Evolutionary conservation across 108 stramenopile species (phyloP), one percentile per base, ranked within the genome.

Genomic region (Pseudonitzschia delicatissima): DNA sequence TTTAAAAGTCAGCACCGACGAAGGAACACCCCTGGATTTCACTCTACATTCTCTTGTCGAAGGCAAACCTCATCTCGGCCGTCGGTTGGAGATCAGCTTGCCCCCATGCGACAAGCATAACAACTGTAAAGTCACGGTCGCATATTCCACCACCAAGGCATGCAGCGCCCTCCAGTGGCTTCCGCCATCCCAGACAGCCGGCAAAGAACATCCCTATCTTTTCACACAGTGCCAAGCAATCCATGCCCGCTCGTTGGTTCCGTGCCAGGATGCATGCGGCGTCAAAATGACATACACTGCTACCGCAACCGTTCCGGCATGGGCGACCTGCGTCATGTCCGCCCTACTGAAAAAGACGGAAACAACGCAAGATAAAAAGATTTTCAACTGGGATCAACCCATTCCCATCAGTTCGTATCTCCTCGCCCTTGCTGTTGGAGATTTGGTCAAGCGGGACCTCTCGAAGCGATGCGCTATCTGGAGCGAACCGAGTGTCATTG

Each of bases 191-290:
- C 96, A 97, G 73, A 99, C 99, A 28, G 91, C 91, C 20, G 97
- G 96, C 3, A 91, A 92, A 62, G 63, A 78, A 53, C 72, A 82
- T 45, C 99, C 99, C 1, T 99, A 98, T 70, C 79, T 99, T 8
- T 98, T 97, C 70, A 98, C 97, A 8, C 99, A 99, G 70, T 94
- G 91, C 58, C 94, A 95, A 71, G 98, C 98, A 7, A 99, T 99
- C 69, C 97, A 99, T 67, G 95, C 96, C 32, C 82, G 99, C 8
- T 79, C 91, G 21, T 67, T 99, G 52, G 35, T 98, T 9, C 99
- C 99, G 4, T 99, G 99, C 77, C 90, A 93, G 77, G 96, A 97
- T 82, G 65, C 80, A 9, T 92, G 91, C 40, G 81, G 83, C 8
- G 89, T 90, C 47, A 95, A 97, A 64, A 79, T 93, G 70, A 94